A percentile compares a stretch with the other conserved stretches of the same genome.
phyloP scores from a whole-genome alignment of 108 stramenopile genomes.

The Nitzschia palea region DNA sequence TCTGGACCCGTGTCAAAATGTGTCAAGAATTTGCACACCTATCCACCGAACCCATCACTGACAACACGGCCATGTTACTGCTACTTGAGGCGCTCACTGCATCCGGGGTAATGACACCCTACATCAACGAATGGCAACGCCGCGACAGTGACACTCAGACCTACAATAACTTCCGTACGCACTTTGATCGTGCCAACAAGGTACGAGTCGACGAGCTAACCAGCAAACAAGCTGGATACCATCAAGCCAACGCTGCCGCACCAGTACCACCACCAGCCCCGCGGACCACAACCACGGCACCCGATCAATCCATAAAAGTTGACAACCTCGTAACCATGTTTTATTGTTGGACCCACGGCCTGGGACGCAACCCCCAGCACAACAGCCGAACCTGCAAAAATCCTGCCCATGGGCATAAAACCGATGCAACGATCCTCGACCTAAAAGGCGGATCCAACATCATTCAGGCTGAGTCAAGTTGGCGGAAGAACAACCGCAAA shows the following conservation, averaged over 20 bases:
- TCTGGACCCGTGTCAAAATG: constrained; percentile 13
- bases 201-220: constrained; percentile 1
- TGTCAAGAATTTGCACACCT: constrained; percentile 2
- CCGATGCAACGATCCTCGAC: neutral
- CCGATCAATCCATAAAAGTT: no score
- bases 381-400: neutral
- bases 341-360: constrained; percentile 30
- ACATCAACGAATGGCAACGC: neutral
- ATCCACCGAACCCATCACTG: neutral
- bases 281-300: no score
- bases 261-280: neutral
- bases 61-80: neutral
- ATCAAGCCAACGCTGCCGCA: constrained; percentile 2
- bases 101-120: neutral
- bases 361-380: constrained; percentile 1
- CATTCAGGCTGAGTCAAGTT: neutral
- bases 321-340: no score
- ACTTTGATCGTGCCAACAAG: constrained; percentile 12
- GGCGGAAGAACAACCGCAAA: neutral
- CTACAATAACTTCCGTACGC: neutral
- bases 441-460: no score
- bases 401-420: neutral
- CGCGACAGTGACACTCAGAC: neutral
- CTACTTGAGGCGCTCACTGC: neutral
- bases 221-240: constrained; percentile 3